Percentiles rank a stretch among this genome's conserved stretches.
phyloP scores from a whole-genome alignment of 805 yeast genomes.

The Ascoidea rubescens region DNA sequence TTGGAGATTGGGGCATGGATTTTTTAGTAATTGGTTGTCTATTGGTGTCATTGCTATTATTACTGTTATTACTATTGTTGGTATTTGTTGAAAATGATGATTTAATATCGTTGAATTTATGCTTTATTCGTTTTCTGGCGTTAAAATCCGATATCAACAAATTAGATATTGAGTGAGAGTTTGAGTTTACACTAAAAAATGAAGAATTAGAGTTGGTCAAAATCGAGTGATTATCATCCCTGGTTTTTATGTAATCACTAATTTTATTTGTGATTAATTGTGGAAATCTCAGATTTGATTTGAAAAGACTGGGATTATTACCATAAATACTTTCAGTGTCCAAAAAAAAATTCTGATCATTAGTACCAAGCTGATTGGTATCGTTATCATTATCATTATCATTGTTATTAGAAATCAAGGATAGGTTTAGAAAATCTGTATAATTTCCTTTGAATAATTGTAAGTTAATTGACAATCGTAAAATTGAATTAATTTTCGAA shows the following conservation, averaged over 20 bases:
- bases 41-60: neutral
- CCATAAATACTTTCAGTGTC: too few relatives aligned
- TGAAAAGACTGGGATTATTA: too few relatives aligned
- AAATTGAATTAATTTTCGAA: constrained; percentile 74
- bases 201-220: neutral
- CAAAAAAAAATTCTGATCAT: too few relatives aligned
- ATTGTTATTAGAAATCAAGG: too few relatives aligned
- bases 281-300: too few relatives aligned
- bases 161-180: neutral
- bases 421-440: constrained; percentile 19
- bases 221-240: neutral
- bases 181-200: neutral
- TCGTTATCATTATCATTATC: too few relatives aligned
- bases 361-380: too few relatives aligned
- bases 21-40: neutral
- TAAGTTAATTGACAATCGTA: constrained; percentile 44
- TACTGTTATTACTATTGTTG: neutral
- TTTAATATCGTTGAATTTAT: neutral
- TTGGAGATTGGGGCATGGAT: too few relatives aligned
- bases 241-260: too few relatives aligned
- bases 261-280: too few relatives aligned
- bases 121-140: too few relatives aligned
- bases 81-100: neutral
- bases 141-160: neutral
- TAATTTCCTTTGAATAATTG: constrained; percentile 29